Base-by-base conservation (phyloP, 106 monocot genomes). In the Amphibolis antarctica region DNA sequence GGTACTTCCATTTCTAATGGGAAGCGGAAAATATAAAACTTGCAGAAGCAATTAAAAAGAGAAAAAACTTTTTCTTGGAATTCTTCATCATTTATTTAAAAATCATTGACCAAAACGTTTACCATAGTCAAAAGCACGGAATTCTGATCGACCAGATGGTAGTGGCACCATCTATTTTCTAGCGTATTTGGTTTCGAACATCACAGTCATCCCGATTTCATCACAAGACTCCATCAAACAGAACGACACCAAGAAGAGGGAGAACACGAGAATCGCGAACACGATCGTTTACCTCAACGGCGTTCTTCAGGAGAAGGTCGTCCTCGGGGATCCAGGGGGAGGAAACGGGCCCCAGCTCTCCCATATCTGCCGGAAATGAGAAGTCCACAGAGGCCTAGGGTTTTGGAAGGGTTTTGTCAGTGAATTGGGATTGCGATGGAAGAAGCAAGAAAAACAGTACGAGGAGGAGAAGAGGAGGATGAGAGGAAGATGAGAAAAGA, bases 301-400 rank as follows among this genome's bases (percentile, higher is more conserved):
- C 87, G 69, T 84, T 92, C 73, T 82, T 87, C 15, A 92, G 78
- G n/a, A 84, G 79, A 66, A 84, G 70, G 63, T 92, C 92, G 66
- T 92, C 92, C 64, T 87, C 84, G 1, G 80, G 75, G 26, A 68
- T 73, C 92, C 92, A 92, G 12, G 71, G 72, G 23, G 27, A 28
- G 0, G 76, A 44, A 13, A 59, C 30, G 27, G 79, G 46, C 31
- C 70, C 46, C 13, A 75, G 54, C 18, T 83, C 73, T 22, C 78
- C 83, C 91, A 92, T 61, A 36, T 18, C 58, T 1, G 18, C 17
- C 58, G 30, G 58, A 26, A 23, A 9, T 12, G 26, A 28, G 6
- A 1, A 24, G 58, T 15, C 19, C 4, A 1, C 13, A 17, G 58
- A 30, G 17, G 26, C 15, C 29, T 58, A 28, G 29, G 58, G 58